Conservation (phyloP, 441 rosid species). For the Adansonia grandidieri region DNA sequence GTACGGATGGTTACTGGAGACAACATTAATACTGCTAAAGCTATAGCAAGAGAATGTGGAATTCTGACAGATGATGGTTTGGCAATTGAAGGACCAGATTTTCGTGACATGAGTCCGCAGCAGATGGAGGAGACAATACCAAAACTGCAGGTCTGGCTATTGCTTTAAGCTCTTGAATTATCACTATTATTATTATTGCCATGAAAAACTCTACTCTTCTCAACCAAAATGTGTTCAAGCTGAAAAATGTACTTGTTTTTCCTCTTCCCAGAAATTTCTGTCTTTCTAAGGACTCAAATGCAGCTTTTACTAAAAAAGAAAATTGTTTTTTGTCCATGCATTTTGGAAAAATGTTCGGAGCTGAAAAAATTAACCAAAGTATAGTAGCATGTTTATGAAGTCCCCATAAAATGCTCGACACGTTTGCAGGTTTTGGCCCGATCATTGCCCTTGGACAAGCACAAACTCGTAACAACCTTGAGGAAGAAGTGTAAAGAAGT, state of each 20-base stretch:
- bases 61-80: slow-evolving; percentile 50
- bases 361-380: background rate
- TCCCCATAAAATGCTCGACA: slow-evolving; percentile 2
- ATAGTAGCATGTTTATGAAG: background rate
- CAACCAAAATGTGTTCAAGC: background rate
- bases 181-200: background rate
- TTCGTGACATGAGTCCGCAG: slow-evolving; percentile 54
- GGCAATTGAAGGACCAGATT: slow-evolving; percentile 63
- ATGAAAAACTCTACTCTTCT: slow-evolving; percentile 2
- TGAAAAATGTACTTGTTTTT: background rate
- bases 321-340: background rate
- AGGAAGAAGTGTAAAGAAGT: slow-evolving; percentile 47
- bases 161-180: slow-evolving; percentile 1
- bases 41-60: slow-evolving; percentile 60
- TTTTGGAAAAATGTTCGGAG: background rate
- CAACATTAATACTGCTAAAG: slow-evolving; percentile 55
- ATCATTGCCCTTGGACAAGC: slow-evolving; percentile 58
- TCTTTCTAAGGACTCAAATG: slow-evolving; percentile 2
- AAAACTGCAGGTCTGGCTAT: slow-evolving; percentile 44
- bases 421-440: slow-evolving; percentile 53
- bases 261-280: background rate
- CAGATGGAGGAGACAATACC: slow-evolving; percentile 57
- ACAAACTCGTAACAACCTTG: slow-evolving; percentile 44
- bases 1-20: slow-evolving; percentile 62
- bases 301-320: background rate